Evolutionary conservation across 139 green algal genomes (phyloP), one percentile per base, ranked within the genome.

Genomic region (Pleodorina starrii): DNA sequence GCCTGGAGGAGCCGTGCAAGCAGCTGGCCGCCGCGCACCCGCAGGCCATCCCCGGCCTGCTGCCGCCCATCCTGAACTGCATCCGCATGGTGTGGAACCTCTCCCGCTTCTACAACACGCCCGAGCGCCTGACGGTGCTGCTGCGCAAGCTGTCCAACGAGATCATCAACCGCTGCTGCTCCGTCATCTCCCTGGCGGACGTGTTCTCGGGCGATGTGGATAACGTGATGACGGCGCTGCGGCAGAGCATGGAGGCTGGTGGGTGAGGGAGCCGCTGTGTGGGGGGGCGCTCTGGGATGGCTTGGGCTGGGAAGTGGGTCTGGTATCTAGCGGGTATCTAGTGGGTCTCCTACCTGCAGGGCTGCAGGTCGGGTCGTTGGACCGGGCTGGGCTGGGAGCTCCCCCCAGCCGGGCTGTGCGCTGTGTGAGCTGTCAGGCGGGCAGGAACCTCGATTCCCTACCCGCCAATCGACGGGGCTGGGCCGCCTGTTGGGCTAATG

Each of bases 1-100:
- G 88, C 78, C 90, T 98, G 36, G 94, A 98, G 91, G 92, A 95
- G 87, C 95, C 96, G 23, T 98, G 96, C 92, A 75, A 95, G 78
- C 69, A 86, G 43, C 89, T 95, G 44, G 89, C 87, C 25, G 50
- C 82, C 42, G 76, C 75, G 44, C 75, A 90, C 60, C 75, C 75
- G 73, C 76, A 93, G 83, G 72, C 96, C 54, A 95, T 99, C 29
- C 95, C 96, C 0, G 42, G 75, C 11, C 87, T 97, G 74, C 90
- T 99, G 88, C 95, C 96, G 6, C 74, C 84, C 29, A 94, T 98
- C 71, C 90, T 99, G 40, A 90, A 96, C 91, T 95, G 91, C 76
- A 93, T 98, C 16, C 94, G 97, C 60, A 95, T 98, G 94, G 94
- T 99, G 21, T 99, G 96, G 97, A 97, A 94, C 85, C 84, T 92